Evolutionary conservation across 106 monocot species (phyloP), one percentile per base, ranked within the genome.

Genomic region (Vanilla planifolia): DNA sequence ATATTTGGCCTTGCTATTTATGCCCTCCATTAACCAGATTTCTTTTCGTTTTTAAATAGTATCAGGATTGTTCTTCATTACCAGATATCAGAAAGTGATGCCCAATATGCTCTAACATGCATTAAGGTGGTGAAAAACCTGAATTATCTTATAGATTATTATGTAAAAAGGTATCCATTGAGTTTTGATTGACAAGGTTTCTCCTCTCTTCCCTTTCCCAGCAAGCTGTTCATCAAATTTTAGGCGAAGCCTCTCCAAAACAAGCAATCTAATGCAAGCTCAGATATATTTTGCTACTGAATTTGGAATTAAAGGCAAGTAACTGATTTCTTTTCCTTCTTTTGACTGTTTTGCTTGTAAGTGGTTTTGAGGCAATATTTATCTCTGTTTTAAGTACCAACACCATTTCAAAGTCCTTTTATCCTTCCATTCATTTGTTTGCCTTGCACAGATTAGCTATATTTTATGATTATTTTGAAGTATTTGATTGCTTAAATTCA

Each of bases 31-130:
- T 50, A 26, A 50, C 1, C 50, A 50, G 20, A n/a, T 26, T 32
- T 17, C 41, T 13, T 24, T 67, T 39, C 34, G 20, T 52, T 64
- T 48, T 27, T 28, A 58, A 28, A 24, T 78, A 95, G 90, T 44
- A 26, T 96, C 27, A 80, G 95, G 67, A 39, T 90, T 48, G 95
- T 96, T 33, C 24, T 91, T 10, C 95, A 96, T 79, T 51, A 87
- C 69, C 95, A 96, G 62, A 91, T 87, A 47, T 90, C 90, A 7
- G 95, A 96, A 36, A 77, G 67, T 30, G 96, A 96, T 65, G 74
- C 85, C n/a, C 66, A 81, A 11, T 90, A 80, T 69, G 75, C 86
- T 13, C 58, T 95, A 62, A 76, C 67, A 34, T 84, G 78, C 34
- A 81, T 95, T 20, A 90, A 90, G 89, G 95, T 86, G 19, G n/a